Percentiles rank a stretch among this genome's conserved stretches.
These are phyloP conservation scores for Grammothele lineata DNA, from an alignment of 768 basidiomycete genomes.

Conservation along the genomic window DNA sequence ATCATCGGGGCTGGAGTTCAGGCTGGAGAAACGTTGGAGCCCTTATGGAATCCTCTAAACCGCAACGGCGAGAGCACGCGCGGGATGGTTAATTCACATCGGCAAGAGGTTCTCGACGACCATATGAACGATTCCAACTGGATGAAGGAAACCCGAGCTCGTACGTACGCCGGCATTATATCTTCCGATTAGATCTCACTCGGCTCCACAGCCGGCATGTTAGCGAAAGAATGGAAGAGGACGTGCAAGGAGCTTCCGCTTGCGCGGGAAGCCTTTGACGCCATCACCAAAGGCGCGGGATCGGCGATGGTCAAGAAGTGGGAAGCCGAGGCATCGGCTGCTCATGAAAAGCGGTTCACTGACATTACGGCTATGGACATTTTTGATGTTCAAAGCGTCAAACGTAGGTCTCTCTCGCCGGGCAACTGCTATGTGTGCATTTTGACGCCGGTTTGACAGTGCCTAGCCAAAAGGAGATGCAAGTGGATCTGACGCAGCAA, in stretches of 20 bases:
- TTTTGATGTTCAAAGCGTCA: not conserved
- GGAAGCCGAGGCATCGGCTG: not conserved
- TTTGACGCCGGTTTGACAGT: not conserved
- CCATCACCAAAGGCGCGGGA: not conserved
- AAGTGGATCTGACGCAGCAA: not conserved
- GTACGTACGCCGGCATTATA: slow-evolving; percentile 3
- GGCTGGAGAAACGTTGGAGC: slow-evolving; percentile 33
- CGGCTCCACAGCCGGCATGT: not conserved
- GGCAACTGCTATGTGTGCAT: not conserved
- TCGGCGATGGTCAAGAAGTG: not conserved
- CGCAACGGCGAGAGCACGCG: slow-evolving; percentile 20
- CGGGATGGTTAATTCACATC: slow-evolving; percentile 14
- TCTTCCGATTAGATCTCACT: not conserved
- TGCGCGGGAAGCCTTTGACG: not conserved
- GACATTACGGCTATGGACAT: not conserved
- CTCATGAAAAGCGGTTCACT: not conserved
- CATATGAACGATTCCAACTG: slow-evolving; percentile 32
- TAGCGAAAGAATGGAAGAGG: not conserved
- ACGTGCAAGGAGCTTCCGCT: not conserved
- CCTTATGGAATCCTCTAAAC: slow-evolving; percentile 29
- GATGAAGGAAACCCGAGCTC: slow-evolving; percentile 27
- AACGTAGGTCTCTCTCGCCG: not conserved
- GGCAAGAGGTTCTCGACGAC: slow-evolving; percentile 27
- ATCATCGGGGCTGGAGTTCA: slow-evolving; percentile 26
- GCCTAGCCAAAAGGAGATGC: not conserved